These are phyloP conservation scores for Penicillium paradoxum DNA, from an alignment of 495 filamentous ascomycete genomes.

Conservation along the genomic window DNA sequence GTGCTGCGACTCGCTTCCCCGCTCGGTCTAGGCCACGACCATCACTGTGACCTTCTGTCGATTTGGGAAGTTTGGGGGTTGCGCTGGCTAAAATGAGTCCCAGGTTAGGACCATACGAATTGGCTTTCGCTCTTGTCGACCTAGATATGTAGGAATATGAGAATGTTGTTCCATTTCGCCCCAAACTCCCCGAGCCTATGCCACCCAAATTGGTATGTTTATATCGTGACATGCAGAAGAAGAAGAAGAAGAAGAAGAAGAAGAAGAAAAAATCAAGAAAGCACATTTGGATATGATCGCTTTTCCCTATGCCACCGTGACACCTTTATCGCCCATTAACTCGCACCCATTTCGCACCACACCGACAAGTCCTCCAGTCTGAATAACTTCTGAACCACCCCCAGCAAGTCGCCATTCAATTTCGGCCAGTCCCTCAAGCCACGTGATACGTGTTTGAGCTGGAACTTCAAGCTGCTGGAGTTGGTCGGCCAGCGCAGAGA, in stretches of 20 bases:
- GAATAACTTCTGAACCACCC: constrained; percentile 81
- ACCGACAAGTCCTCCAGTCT: constrained; percentile 89
- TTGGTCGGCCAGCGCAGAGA: constrained; percentile 79
- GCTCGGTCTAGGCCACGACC: too few relatives aligned
- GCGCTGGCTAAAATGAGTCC: too few relatives aligned
- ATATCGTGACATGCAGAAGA: neutral
- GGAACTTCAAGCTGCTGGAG: constrained; percentile 79
- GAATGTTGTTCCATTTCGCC: neutral
- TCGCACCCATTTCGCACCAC: constrained; percentile 84
- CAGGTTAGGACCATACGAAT: too few relatives aligned
- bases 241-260: too few relatives aligned
- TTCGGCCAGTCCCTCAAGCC: constrained; percentile 88
- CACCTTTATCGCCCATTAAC: constrained; percentile 48
- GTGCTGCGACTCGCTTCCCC: neutral
- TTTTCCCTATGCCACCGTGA: constrained; percentile 15
- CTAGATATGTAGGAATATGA: too few relatives aligned
- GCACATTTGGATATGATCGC: neutral
- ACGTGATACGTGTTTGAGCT: constrained; percentile 77
- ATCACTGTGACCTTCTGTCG: too few relatives aligned
- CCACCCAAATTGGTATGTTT: constrained; percentile 2
- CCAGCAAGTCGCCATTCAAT: constrained; percentile 87
- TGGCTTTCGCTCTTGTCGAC: too few relatives aligned
- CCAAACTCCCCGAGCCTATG: neutral
- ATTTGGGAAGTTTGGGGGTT: too few relatives aligned
- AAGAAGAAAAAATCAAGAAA: neutral